Base-by-base conservation (phyloP, 495 filamentous ascomycete species). In the Coniosporium apollinis region DNA sequence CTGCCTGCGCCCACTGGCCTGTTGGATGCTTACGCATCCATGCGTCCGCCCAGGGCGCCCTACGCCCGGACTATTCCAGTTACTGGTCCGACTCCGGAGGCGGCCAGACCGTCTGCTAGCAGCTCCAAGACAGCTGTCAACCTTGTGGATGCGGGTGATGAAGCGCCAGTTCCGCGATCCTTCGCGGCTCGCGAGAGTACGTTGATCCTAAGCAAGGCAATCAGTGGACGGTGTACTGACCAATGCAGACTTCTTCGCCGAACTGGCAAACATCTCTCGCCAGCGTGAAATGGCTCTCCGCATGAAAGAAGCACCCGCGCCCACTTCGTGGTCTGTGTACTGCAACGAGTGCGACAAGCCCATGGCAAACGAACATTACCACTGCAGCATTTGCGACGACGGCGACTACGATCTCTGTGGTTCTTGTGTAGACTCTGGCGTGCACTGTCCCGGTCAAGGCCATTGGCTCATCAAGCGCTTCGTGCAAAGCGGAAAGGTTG, bases 381-480 rank as follows among this genome's bases (percentile, higher is more conserved):
- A 99, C 58, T 99, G 89, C 63, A 78, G 80, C 47, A 79, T 74
- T 36, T 99, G 91, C 55, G 82, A 94, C 42, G 65, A 76, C 34
- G 89, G 89, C 19, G 91, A 99, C 56, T 99, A 83, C 49, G 89
- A 99, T 48, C 71, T 99, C 33, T 99, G 89, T 61, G 67, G 70
- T 36, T 52, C 62, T 19, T 99, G 89, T 54, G 72, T 94, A 25
- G 65, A 73, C 30, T 59, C 61, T 19, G 84, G 85, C 40, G 65
- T 75, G 18, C 68, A 77, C 24, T 99, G 91, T 62, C 69, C 68
- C 32, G 71, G 71, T 29, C 69, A 74, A 10, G 64, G 67, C 35
- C 89, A 99, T 62, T 94, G 83, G 83, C 61, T 99, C 57, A 86
- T 96, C 52, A 94, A 91, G 70, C 73, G 89, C 31, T 72, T 70